Base-by-base conservation (phyloP, 306 rosid genomes). In the Abrus precatorius region DNA sequence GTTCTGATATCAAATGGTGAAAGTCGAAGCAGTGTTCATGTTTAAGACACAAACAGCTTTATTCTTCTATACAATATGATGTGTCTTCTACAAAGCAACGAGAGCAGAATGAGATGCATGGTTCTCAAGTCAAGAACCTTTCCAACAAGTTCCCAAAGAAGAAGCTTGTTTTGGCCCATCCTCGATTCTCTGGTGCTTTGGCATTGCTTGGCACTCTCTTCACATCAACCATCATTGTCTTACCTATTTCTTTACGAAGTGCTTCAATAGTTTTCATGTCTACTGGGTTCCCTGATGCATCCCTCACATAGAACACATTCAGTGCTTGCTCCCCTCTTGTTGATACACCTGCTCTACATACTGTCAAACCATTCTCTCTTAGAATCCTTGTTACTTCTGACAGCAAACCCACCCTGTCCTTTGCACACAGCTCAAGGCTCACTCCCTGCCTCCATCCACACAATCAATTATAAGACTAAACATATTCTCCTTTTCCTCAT, bases 141-240 rank as follows among this genome's bases (percentile, higher is more conserved):
- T 95, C 95, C 29, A 93, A 77, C 91, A 89, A 86, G 90, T 90
- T 89, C 1, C 97, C 94, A 70, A 92, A 91, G 91, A 90, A 95
- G 94, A 95, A 92, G 78, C 92, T 89, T 3, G 90, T 89, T 82
- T 91, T 95, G 33, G 89, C 88, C 97, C 95, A 88, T 81, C 92
- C 96, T 65, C 81, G 63, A 9, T 83, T 85, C 74, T 86, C 97
- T n/a, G 93, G 84, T 53, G 81, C 89, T 81, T 80, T 88, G 72
- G 90, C 80, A 81, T 69, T 83, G 48, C 74, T 74, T 30, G 98
- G 88, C 36, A 85, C 86, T 84, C 86, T 92, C 90, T 92, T 91
- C 75, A 92, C 97, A 43, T 85, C 86, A 7, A 92, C 88, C 91
- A 87, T 88, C 87, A 85, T 86, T 7, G 86, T 92, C 72, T 89